Base-by-base conservation (phyloP, 768 basidiomycete genomes). In the Pholiota microspora region DNA sequence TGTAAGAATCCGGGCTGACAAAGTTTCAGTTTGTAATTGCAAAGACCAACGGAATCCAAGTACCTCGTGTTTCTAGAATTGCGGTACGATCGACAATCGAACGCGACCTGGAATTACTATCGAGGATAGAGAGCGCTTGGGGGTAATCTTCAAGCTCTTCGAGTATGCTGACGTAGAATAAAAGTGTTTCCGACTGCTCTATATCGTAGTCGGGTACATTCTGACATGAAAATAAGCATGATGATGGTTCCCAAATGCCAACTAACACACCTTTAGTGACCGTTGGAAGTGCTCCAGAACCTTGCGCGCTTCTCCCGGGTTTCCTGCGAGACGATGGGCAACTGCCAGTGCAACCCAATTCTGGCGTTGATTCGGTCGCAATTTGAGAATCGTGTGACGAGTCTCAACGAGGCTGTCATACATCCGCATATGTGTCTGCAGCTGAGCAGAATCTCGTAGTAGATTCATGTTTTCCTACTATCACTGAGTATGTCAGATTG, bases 331-430 rank as follows among this genome's bases (percentile, higher is more conserved):
- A 64, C 93, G 88, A 69, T 92, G 87, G 3, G 95, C 94, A 24
- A 98, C 82, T 12, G 93, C 93, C 45, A 94, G 77, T 1, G 82
- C 91, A 50, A 94, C 72, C 97, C 97, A 99, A 67, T 94, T 89
- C 54, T 88, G 82, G 7, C 95, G 89, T 15, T 89, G 72, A 51
- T 85, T 84, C 0, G 96, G 94, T 12, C 94, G 85, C 12, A 93
- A 68, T 53, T 78, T 82, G 34, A 98, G 81, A 50, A 97, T 84
- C 7, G 83, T 82, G 60, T 90, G 80, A 1, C 97, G 86, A 2
- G 92, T 91, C 51, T 93, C 88, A 35, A 94, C 82, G 24, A 95
- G 80, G 4, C 74, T 76, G 36, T 90, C 85, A 68, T 83, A 97
- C 40, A 86, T 73, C 29, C 96, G 85, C 10, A 94, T 80, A 58